Evolutionary conservation across 495 filamentous ascomycete genomes (phyloP).

Genomic region (Hypoxylon rickii): DNA sequence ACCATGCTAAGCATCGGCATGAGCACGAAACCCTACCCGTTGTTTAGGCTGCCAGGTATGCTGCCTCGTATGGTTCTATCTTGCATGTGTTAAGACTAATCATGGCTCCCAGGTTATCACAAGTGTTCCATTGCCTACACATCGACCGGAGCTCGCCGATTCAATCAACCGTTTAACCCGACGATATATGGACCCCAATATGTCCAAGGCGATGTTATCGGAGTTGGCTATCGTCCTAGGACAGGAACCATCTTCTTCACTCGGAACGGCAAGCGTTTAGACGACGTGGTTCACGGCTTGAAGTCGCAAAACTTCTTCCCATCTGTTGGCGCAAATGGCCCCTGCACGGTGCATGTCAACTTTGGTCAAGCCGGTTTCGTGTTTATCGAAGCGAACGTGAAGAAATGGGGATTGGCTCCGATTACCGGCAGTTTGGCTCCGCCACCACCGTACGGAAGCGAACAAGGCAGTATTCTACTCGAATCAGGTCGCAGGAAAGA

Average conservation of each 20-base stretch:
- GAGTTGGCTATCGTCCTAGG: constrained; percentile 91
- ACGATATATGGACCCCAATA: constrained; percentile 80
- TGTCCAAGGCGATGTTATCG: constrained; percentile 92
- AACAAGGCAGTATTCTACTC: constrained; percentile 92
- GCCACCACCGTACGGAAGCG: constrained; percentile 93
- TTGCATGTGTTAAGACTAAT: constrained; percentile 4
- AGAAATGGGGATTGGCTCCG: constrained; percentile 97
- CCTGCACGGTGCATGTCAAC: constrained; percentile 91
- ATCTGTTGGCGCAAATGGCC: constrained; percentile 90
- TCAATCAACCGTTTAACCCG: constrained; percentile 85
- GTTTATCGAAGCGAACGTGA: constrained; percentile 98
- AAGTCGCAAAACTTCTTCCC: constrained; percentile 97
- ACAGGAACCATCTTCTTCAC: constrained; percentile 98
- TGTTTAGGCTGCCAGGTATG: constrained; percentile 91
- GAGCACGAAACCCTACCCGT: constrained; percentile 93
- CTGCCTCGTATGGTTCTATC: constrained; percentile 5
- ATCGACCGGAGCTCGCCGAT: constrained; percentile 81
- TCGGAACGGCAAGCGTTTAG: constrained; percentile 94
- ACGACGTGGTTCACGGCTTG: constrained; percentile 90
- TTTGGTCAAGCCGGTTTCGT: constrained; percentile 98
- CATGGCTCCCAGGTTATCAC: constrained; percentile 69
- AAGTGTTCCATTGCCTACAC: constrained; percentile 89
- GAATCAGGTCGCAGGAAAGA: constrained; percentile 72
- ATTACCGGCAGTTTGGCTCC: constrained; percentile 95
- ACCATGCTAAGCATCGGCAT: constrained; percentile 87